Evolutionary conservation across 1,139 yeast species (phyloP).

Genomic region (Hansenula lynferdii): DNA sequence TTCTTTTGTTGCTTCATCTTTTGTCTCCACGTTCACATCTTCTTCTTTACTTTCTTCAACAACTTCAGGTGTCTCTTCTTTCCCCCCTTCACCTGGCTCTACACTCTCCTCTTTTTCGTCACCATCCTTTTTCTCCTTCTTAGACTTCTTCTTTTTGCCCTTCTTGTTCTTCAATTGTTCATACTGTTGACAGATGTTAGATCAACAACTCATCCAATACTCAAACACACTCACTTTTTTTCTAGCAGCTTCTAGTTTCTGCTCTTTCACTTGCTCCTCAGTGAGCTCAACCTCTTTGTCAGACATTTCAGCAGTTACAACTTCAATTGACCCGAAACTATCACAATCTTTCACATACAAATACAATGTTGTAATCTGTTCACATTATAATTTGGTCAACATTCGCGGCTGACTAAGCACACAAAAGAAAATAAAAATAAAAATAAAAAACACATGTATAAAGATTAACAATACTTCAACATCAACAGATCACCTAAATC

Average conservation of each 20-base stretch:
- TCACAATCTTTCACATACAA: not conserved
- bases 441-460: too few relatives aligned
- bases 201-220: slow-evolving; percentile 3
- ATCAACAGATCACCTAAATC: not conserved
- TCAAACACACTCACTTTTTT: slow-evolving; percentile 36
- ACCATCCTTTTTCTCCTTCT: slow-evolving; percentile 20
- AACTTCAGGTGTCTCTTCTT: slow-evolving; percentile 5
- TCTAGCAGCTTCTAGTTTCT: slow-evolving; percentile 59
- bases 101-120: slow-evolving; percentile 16
- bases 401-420: too few relatives aligned
- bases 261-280: slow-evolving; percentile 39
- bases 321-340: not conserved
- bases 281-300: slow-evolving; percentile 11
- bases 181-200: slow-evolving; percentile 25
- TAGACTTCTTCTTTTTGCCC: slow-evolving; percentile 41
- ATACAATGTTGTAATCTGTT: not conserved
- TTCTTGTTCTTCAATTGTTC: slow-evolving; percentile 59
- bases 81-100: slow-evolving; percentile 23
- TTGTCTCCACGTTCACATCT: too few relatives aligned
- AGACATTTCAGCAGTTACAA: not conserved
- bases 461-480: too few relatives aligned
- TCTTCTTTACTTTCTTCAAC: slow-evolving; percentile 8
- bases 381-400: too few relatives aligned
- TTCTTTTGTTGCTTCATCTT: slow-evolving; percentile 3
- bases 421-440: too few relatives aligned